phyloP scores from a whole-genome alignment of 371 early-diverging fungal species.

The Mortierella sp. region DNA sequence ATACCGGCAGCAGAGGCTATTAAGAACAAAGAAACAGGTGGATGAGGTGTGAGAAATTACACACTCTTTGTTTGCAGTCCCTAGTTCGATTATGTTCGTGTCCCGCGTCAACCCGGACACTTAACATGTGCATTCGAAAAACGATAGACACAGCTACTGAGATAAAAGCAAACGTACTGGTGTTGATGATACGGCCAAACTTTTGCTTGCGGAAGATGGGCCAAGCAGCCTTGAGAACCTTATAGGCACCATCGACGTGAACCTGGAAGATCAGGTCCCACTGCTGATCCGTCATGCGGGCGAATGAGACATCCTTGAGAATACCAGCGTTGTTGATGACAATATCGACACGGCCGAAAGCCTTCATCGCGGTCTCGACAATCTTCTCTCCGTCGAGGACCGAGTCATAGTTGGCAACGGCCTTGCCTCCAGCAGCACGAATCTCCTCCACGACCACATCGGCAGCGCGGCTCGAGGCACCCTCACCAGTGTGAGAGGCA shows the following conservation, averaged over 20 bases:
- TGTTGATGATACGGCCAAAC: slow-evolving; percentile 86
- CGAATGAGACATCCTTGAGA: slow-evolving; percentile 95
- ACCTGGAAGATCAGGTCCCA: slow-evolving; percentile 95
- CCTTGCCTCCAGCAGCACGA: slow-evolving; percentile 88
- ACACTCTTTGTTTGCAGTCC: too few species aligned
- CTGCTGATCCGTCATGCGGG: slow-evolving; percentile 94
- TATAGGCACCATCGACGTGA: slow-evolving; percentile 95
- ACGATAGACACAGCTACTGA: not conserved
- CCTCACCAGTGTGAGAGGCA: slow-evolving; percentile 83
- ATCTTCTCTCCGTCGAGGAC: slow-evolving; percentile 97
- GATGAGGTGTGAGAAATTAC: slow-evolving; percentile 1
- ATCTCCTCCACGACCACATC: slow-evolving; percentile 98
- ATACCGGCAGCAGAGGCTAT: slow-evolving; percentile 95
- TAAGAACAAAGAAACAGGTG: not conserved
- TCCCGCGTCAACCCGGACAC: too few species aligned
- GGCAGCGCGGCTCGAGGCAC: slow-evolving; percentile 83
- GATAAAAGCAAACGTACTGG: slow-evolving; percentile 49
- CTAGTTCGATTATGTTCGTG: too few species aligned
- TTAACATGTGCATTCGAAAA: too few species aligned
- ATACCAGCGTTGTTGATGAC: slow-evolving; percentile 98
- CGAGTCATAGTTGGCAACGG: slow-evolving; percentile 98
- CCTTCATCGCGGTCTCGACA: slow-evolving; percentile 94
- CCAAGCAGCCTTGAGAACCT: slow-evolving; percentile 97
- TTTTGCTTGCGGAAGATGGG: slow-evolving; percentile 95
- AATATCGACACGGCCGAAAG: slow-evolving; percentile 95